A percentile compares a stretch with the other conserved stretches of the same genome.
Conservation (phyloP, 495 filamentous ascomycete species). For the Daldinia concentrica region DNA sequence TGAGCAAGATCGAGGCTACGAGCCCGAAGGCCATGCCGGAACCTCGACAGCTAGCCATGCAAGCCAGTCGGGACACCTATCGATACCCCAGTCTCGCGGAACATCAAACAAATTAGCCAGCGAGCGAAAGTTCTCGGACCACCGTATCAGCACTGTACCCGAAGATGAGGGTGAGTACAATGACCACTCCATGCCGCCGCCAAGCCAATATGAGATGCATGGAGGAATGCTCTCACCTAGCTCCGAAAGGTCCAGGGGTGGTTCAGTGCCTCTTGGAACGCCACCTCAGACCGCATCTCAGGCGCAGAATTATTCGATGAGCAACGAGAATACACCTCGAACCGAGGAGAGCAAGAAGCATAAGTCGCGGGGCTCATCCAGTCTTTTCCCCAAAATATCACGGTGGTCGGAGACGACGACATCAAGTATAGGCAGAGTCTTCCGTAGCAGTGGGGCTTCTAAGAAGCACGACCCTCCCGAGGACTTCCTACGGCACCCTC, state of each 20-base stretch:
- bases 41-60: conserved; percentile 73
- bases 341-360: conserved; percentile 86
- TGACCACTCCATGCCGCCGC: conserved; percentile 56
- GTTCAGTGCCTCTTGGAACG: conserved; percentile 73
- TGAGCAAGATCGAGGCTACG: conserved; percentile 73
- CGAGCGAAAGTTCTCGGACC: conserved; percentile 72
- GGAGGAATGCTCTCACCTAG: conserved; percentile 62
- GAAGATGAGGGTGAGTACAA: conserved; percentile 80
- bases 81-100: conserved; percentile 70
- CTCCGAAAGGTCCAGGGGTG: conserved; percentile 61
- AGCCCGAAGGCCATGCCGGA: conserved; percentile 83
- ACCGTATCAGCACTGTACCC: conserved; percentile 87
- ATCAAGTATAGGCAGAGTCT: conserved; percentile 65
- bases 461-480: conserved; percentile 57
- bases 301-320: conserved; percentile 52
- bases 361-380: conserved; percentile 86
- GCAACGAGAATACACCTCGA: conserved; percentile 78
- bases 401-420: conserved; percentile 97
- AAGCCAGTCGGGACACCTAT: conserved; percentile 81
- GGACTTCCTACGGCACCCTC: conserved; percentile 50
- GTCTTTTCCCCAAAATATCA: conserved; percentile 90
- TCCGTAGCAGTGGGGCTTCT: conserved; percentile 60
- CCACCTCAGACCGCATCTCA: conserved; percentile 67
- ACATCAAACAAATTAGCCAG: conserved; percentile 66
- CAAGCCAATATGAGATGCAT: conserved; percentile 58